Evolutionary conservation across 2,329 filamentous ascomycete species (phyloP).

Genomic region (Epichloe festucae): DNA sequence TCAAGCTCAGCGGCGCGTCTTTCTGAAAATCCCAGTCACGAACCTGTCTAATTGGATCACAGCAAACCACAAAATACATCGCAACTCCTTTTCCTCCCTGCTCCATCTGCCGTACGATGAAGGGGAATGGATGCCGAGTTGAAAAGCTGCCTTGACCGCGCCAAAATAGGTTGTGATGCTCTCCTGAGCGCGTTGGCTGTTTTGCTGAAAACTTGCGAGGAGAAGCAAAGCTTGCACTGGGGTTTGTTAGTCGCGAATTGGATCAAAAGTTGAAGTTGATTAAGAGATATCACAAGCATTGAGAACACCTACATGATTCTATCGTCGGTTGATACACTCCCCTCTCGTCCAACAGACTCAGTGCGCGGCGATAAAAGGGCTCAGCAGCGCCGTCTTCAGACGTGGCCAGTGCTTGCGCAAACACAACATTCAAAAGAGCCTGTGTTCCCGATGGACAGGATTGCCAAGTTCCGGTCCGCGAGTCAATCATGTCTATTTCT

Average conservation of each 20-base stretch:
- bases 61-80: constrained; percentile 18
- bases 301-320: constrained; percentile 8
- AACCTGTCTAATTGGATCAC: constrained; percentile 18
- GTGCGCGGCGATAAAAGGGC: constrained; percentile 15
- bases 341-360: constrained; percentile 14
- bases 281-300: too few relatives aligned
- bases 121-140: constrained; percentile 21
- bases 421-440: constrained; percentile 16
- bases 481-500: constrained; percentile 10
- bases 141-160: constrained; percentile 19
- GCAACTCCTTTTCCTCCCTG: constrained; percentile 13
- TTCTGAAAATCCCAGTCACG: background rate
- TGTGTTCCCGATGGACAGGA: constrained; percentile 3
- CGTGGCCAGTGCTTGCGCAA: constrained; percentile 15
- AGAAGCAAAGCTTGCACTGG: constrained; percentile 20
- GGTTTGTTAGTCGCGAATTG: background rate
- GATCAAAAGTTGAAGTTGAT: too few relatives aligned
- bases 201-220: constrained; percentile 20
- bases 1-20: background rate
- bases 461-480: constrained; percentile 5
- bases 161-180: constrained; percentile 19
- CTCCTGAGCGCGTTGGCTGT: constrained; percentile 20
- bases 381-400: constrained; percentile 11
- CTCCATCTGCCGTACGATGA: constrained; percentile 13
- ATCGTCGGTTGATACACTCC: constrained; percentile 12